Base-by-base conservation (phyloP, 192 early-diverging fungal genomes). In the Backusella mclennaniae region DNA sequence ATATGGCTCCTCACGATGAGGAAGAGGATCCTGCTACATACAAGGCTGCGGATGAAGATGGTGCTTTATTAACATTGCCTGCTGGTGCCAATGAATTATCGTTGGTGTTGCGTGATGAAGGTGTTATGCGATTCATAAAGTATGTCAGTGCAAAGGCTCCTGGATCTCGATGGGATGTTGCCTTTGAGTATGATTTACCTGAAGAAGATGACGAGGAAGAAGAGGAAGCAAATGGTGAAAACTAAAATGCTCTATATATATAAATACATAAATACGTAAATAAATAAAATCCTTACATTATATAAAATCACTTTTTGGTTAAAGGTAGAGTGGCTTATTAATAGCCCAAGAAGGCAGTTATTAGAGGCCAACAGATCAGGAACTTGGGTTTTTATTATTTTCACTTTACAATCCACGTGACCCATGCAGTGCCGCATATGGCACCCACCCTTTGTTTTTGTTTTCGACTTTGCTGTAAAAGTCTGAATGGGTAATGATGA, bases 71-170 rank as follows among this genome's bases (percentile, higher is more conserved):
- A 38, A 93, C 91, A 4, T 85, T 90, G 14, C 85, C 90, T 1
- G 90, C 92, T 2, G 84, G 85, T 2, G 84, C 85, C 77, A 95
- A 95, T 80, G 86, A 88, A 23, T 78, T 95, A 52, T 86, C 73
- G 15, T 73, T 95, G 12, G 93, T 92, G 1, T 73, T 95, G 82
- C 77, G 93, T 46, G 93, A 94, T 67, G 89, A 89, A n/a, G 88
- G 87, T n/a, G 85, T 95, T 19, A 90, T 95, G 84, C 80, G 86
- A 52, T 95, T 95, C 80, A 85, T 94, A 56, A 95, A 95, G 83
- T 95, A 95, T 78, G 93, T 95, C n/a, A 88, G 89, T 73, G 91
- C 91, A 31, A 66, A 81, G 63, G 90, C 93, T 17, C 92, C 91
- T 5, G 89, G 88, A 46, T 88, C 86, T 31, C 84, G 94, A 73